phyloP scores from a whole-genome alignment of 2,329 filamentous ascomycete genomes.

The Clarireedia hainanense region DNA sequence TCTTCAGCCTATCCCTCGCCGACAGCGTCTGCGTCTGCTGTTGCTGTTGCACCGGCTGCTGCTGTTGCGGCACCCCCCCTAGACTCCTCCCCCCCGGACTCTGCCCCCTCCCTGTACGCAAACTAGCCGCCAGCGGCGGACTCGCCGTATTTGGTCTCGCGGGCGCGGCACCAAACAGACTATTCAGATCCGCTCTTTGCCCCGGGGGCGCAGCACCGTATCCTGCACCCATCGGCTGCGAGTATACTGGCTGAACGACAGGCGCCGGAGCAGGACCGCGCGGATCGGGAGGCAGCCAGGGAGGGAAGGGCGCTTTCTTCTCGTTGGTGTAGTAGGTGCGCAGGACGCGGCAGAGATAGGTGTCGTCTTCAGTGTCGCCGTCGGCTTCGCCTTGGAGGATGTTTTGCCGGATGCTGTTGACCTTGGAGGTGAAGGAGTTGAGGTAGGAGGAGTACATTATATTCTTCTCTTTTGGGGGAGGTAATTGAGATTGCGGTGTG shows the following conservation, averaged over 20 bases:
- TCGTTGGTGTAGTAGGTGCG: conserved; percentile 81
- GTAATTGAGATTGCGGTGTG: conserved; percentile 18
- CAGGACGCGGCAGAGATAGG: conserved; percentile 87
- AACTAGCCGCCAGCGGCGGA: conserved; percentile 7
- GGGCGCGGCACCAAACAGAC: conserved; percentile 32
- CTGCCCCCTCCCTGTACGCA: neutral
- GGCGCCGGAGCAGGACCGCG: conserved; percentile 47
- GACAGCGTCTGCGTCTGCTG: neutral
- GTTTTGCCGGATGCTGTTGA: conserved; percentile 54
- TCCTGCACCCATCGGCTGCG: conserved; percentile 42
- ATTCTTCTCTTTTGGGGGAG: conserved; percentile 37
- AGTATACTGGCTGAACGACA: conserved; percentile 43
- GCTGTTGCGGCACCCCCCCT: neutral
- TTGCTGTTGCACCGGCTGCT: neutral
- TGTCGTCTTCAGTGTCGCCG: conserved; percentile 79
- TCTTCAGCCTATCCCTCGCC: conserved; percentile 76
- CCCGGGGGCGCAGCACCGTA: conserved; percentile 38
- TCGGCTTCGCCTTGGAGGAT: conserved; percentile 63
- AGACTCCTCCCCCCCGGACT: conserved; percentile 4
- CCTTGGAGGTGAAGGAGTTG: conserved; percentile 56
- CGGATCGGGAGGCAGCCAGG: conserved; percentile 87
- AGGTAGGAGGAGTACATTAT: conserved; percentile 71
- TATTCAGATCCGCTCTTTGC: conserved; percentile 32
- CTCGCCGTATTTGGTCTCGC: conserved; percentile 11
- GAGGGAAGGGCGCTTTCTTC: conserved; percentile 71